Percentiles rank a stretch among this genome's conserved stretches.
phyloP scores from a whole-genome alignment of 78 protist species.

The Bodo saltans region DNA sequence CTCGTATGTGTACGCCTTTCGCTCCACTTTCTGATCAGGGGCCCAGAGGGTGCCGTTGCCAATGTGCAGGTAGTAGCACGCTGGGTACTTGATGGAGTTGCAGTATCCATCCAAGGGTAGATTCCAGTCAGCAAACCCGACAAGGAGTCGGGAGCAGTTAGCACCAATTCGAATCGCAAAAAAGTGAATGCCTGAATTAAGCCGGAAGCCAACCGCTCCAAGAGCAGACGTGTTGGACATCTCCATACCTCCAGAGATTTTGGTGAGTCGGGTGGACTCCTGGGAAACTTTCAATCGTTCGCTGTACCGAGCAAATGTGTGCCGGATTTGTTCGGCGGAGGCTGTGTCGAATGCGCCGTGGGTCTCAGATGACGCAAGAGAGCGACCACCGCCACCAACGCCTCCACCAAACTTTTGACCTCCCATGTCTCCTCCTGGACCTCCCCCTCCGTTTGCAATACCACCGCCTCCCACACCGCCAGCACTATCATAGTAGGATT shows the following conservation, averaged over 20 bases:
- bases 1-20: conserved; percentile 7
- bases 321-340: background rate
- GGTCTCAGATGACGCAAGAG: background rate
- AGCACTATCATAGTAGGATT: background rate
- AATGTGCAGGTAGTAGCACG: conserved; percentile 14
- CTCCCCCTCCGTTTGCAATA: background rate
- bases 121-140: conserved; percentile 2
- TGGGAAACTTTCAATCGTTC: background rate
- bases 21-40: background rate
- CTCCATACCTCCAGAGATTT: background rate
- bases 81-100: conserved; percentile 9
- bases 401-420: background rate
- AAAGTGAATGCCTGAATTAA: background rate
- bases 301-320: background rate
- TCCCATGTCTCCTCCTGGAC: background rate
- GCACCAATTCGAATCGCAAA: background rate
- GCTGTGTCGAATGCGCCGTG: background rate
- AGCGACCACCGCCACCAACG: background rate
- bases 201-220: background rate
- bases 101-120: conserved; percentile 2
- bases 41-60: conserved; percentile 28
- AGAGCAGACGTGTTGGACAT: background rate
- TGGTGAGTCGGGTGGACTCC: background rate
- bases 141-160: background rate
- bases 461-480: background rate